Conservation (phyloP, 805 yeast species). For the Starmera caribaea region DNA sequence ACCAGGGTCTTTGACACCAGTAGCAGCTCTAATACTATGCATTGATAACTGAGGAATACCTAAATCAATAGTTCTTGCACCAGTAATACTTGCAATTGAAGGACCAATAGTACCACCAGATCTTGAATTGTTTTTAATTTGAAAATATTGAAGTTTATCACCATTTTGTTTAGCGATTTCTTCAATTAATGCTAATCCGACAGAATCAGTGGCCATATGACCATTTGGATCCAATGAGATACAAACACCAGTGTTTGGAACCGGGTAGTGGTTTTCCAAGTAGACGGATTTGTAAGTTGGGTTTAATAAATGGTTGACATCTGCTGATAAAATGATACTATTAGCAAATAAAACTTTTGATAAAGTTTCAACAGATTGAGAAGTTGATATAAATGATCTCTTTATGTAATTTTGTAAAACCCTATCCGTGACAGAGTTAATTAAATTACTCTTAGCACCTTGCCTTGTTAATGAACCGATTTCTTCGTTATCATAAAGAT, state of each 20-base stretch:
- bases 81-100: slow-evolving; percentile 48
- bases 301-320: slow-evolving; percentile 73
- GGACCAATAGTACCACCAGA: slow-evolving; percentile 91
- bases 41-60: slow-evolving; percentile 80
- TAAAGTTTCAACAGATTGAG: slow-evolving; percentile 11
- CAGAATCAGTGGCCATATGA: slow-evolving; percentile 75
- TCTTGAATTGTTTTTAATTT: slow-evolving; percentile 74
- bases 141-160: slow-evolving; percentile 71
- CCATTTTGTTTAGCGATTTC: slow-evolving; percentile 57
- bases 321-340: slow-evolving; percentile 73
- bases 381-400: slow-evolving; percentile 11
- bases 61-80: slow-evolving; percentile 68
- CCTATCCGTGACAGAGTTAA: slow-evolving; percentile 57
- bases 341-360: slow-evolving; percentile 50
- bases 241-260: slow-evolving; percentile 69
- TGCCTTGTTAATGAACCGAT: slow-evolving; percentile 73
- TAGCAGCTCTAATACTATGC: slow-evolving; percentile 80
- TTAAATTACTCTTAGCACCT: slow-evolving; percentile 72
- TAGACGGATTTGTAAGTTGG: slow-evolving; percentile 68
- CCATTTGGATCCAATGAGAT: slow-evolving; percentile 71
- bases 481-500: slow-evolving; percentile 74
- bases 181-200: slow-evolving; percentile 60
- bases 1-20: slow-evolving; percentile 71
- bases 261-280: slow-evolving; percentile 69
- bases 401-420: slow-evolving; percentile 27